Evolutionary conservation across 805 yeast genomes (phyloP), one percentile per base, ranked within the genome.

Genomic region (Yamadazyma phyllophila): DNA sequence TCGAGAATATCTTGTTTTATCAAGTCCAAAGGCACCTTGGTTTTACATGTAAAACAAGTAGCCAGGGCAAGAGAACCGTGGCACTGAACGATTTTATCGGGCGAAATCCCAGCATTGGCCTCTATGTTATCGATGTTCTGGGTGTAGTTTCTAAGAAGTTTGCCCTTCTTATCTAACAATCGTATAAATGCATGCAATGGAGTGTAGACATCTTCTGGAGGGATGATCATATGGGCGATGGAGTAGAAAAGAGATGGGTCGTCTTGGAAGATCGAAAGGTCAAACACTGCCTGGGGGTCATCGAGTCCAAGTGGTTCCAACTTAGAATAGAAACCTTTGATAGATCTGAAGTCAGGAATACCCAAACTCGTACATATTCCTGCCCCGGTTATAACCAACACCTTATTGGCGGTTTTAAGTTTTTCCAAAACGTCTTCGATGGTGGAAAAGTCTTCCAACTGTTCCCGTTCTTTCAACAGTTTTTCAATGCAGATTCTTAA

Each of bases 21-120:
- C n/a, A 47, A 45, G 30, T 78, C 76, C 33, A 90, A 69, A 11
- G 68, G 68, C 3, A 77, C 71, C 35, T 80, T 70, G 63, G 76
- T 78, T 26, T 77, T 75, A 61, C 97, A 90, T 55, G 88, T 86
- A 6, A 88, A 76, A 58, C 97, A 90, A 43, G 80, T 78, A 66
- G 92, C 80, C 20, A 77, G 69, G 34, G 81, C 80, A 24, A 90
- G 76, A 14, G 88, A 82, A 0, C 97, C 97, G 64, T 90, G 97
- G 20, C 94, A 76, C 65, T 89, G 97, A 26, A 90, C 74, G 3
- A 89, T 49, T 41, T 77, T 57, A 60, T 77, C 47, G 81, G 88
- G 58, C 60, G 73, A 31, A 69, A 81, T 53, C 48, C 71, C 62
- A 48, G 85, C 76, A 53, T 78, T 75, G 9, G 77, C 61, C 52